Evolutionary conservation across 1,139 yeast species (phyloP), one percentile per base, ranked within the genome.

Genomic region (Geotrichum candidum): DNA sequence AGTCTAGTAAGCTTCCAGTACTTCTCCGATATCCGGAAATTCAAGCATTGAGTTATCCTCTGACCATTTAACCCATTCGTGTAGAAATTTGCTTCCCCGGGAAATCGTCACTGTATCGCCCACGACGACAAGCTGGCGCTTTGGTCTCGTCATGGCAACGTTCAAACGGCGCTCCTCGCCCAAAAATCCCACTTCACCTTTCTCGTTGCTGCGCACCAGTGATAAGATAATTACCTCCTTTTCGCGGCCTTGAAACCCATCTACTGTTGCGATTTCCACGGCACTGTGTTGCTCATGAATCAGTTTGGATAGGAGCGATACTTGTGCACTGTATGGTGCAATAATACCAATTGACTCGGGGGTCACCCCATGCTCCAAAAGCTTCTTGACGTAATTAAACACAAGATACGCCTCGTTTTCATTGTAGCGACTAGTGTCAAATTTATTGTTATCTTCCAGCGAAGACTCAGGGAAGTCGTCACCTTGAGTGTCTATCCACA

Each of bases 401-500:
- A 85, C 94, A 41, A 90, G 71, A 54, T 77, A 73, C 0, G 85
- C 85, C 71, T 92, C 97, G 74, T 86, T 83, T 60, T 86, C 89
- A 72, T 92, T 92, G 67, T 74, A 86, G 69, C 87, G 87, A 55
- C 77, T 72, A 11, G 64, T 2, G 80, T 62, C 64, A 52, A 62
- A 62, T 51, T 57, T 74, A 2, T 65, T 65, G 52, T 69, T 70
- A 11, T 65, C 74, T 23, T 71, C 75, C 15, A 77, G 80, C 7
- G 78, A 82, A 15, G 77, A 74, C 38, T 83, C 82, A 66, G 88
- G 94, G 1, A 84, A 86, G 67, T 79, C 88, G 54, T 87, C 90
- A 3, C 94, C 96, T 73, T 90, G 95, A 0, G 98, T 92, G 69
- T 92, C 98, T 68, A 87, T 85, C 96, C 97, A 92, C 1, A 90